A percentile compares a stretch with the other conserved stretches of the same genome.
phyloP scores from a whole-genome alignment of 2,329 filamentous ascomycete genomes.

The Fonsecaea pedrosoi region DNA sequence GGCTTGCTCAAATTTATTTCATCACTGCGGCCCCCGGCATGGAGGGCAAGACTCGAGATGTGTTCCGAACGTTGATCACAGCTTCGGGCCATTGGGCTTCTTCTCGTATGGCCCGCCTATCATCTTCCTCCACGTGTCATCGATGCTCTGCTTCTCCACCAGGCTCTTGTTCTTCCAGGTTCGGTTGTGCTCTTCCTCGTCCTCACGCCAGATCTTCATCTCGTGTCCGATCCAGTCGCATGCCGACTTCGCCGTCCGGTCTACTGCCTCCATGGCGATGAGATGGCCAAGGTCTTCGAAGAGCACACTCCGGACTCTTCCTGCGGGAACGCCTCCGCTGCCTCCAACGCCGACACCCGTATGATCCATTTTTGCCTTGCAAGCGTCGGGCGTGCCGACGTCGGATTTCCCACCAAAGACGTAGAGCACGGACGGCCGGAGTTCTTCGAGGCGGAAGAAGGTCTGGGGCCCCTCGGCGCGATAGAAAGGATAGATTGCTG shows the following conservation, averaged over 20 bases:
- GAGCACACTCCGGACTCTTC: constrained; percentile 39
- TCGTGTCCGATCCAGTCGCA: constrained; percentile 38
- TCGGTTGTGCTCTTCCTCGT: constrained; percentile 37
- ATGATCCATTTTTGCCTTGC: constrained; percentile 51
- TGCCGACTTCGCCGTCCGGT: constrained; percentile 38
- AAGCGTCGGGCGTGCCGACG: constrained; percentile 48
- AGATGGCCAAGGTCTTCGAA: constrained; percentile 40
- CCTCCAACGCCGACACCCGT: constrained; percentile 51
- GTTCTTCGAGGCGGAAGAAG: constrained; percentile 50
- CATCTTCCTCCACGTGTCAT: constrained; percentile 38
- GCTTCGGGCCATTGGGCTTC: constrained; percentile 37
- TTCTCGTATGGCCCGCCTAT: constrained; percentile 36
- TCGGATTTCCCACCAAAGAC: constrained; percentile 54
- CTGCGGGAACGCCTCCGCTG: constrained; percentile 62
- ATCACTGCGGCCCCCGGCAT: not conserved
- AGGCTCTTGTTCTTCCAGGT: constrained; percentile 35
- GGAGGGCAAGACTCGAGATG: not conserved
- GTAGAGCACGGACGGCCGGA: constrained; percentile 56
- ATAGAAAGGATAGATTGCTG: constrained; percentile 51
- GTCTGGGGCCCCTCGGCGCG: constrained; percentile 50
- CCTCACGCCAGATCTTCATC: constrained; percentile 35
- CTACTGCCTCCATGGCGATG: constrained; percentile 42
- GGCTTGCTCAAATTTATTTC: not conserved
- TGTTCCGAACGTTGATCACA: constrained; percentile 21
- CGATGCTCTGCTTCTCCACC: constrained; percentile 39